Percentiles rank a stretch among this genome's conserved stretches.
These are phyloP conservation scores for Colletotrichum gloeosporioides DNA, from an alignment of 2,329 filamentous ascomycete species.

Conservation along the genomic window DNA sequence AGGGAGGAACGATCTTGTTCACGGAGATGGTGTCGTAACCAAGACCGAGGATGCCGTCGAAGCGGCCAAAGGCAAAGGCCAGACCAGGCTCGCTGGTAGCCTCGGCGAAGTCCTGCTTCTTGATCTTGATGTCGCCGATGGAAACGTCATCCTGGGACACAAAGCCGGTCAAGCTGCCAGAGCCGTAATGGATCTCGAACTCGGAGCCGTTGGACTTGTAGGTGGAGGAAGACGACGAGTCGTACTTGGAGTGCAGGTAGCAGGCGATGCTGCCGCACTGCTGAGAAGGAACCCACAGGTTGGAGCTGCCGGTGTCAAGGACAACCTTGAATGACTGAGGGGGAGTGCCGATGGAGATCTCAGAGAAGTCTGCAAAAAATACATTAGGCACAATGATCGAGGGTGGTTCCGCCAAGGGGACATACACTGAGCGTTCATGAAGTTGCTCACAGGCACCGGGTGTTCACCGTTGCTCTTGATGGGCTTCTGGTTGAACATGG, in stretches of 20 bases:
- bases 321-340: slow-evolving; percentile 98
- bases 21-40: slow-evolving; percentile 97
- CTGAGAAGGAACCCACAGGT: slow-evolving; percentile 95
- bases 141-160: slow-evolving; percentile 86
- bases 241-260: slow-evolving; percentile 97
- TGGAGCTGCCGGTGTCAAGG: slow-evolving; percentile 97
- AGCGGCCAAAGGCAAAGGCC: slow-evolving; percentile 96
- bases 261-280: slow-evolving; percentile 95
- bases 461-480: slow-evolving; percentile 72
- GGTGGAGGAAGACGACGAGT: slow-evolving; percentile 85
- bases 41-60: slow-evolving; percentile 95
- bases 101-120: slow-evolving; percentile 94
- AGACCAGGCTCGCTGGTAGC: slow-evolving; percentile 94
- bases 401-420: slow-evolving; percentile 19
- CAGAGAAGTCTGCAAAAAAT: slow-evolving; percentile 81
- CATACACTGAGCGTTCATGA: slow-evolving; percentile 98
- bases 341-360: slow-evolving; percentile 90
- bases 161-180: slow-evolving; percentile 90
- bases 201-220: slow-evolving; percentile 93
- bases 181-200: slow-evolving; percentile 96
- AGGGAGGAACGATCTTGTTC: slow-evolving; percentile 91
- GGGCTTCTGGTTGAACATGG: slow-evolving; percentile 80
- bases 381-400: not conserved
- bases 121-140: slow-evolving; percentile 88
- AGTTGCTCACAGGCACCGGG: slow-evolving; percentile 91